A percentile compares a stretch with the other conserved stretches of the same genome.
Conservation (phyloP, 345 rosid species). For the Dovyalis caffra region DNA sequence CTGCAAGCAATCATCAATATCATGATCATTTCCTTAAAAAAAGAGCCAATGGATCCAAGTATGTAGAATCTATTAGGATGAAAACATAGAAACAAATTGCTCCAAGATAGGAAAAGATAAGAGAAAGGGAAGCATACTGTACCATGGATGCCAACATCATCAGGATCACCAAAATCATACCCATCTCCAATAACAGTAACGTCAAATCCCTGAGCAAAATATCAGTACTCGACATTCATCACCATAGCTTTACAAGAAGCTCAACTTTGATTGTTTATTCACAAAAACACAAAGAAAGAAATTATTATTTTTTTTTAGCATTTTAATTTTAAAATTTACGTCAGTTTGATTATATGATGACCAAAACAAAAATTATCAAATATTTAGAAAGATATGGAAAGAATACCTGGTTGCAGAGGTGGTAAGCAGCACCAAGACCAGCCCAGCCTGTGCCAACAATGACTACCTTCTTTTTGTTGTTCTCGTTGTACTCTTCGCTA, state of each 20-base stretch:
- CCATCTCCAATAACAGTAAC: slow-evolving; percentile 55
- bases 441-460: slow-evolving; percentile 72
- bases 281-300: neutral
- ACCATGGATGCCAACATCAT: slow-evolving; percentile 59
- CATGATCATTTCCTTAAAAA: neutral
- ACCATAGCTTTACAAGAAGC: neutral
- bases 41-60: neutral
- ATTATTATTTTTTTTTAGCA: too few species aligned
- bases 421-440: slow-evolving; percentile 64
- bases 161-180: slow-evolving; percentile 42
- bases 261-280: neutral
- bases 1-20: neutral
- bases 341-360: too few species aligned
- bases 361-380: too few species aligned
- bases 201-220: slow-evolving; percentile 49
- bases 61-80: neutral
- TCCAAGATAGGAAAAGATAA: neutral
- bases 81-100: neutral
- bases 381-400: too few species aligned
- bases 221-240: neutral
- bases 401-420: slow-evolving; percentile 50
- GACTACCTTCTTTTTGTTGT: slow-evolving; percentile 36
- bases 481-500: slow-evolving; percentile 14
- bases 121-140: neutral
- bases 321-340: too few species aligned